phyloP scores from a whole-genome alignment of 306 rosid genomes.

The Adenanthera pavonina region DNA sequence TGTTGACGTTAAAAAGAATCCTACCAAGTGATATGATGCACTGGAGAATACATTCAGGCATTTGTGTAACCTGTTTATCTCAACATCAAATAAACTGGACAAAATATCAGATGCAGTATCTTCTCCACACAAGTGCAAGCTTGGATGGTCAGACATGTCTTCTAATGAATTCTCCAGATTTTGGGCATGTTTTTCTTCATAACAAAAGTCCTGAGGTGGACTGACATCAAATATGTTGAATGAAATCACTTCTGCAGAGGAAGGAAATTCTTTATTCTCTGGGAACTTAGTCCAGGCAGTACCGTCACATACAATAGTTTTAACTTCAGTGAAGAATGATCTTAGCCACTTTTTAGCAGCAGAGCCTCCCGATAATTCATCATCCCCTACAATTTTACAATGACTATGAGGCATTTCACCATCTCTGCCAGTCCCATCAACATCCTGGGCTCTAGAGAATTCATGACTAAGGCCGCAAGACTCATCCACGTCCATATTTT shows the following conservation, averaged over 20 bases:
- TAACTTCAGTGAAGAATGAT: slow-evolving; percentile 70
- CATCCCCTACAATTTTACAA: slow-evolving; percentile 20
- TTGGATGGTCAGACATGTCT: slow-evolving; percentile 40
- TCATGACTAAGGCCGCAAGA: slow-evolving; percentile 46
- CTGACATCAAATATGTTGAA: slow-evolving; percentile 69
- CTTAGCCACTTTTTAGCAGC: slow-evolving; percentile 65
- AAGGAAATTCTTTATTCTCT: slow-evolving; percentile 68
- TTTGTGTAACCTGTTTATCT: slow-evolving; percentile 57
- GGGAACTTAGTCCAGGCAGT: slow-evolving; percentile 69
- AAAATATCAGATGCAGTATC: slow-evolving; percentile 52
- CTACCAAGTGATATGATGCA: slow-evolving; percentile 69
- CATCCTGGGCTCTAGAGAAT: slow-evolving; percentile 41
- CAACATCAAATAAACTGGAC: slow-evolving; percentile 64
- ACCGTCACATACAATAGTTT: slow-evolving; percentile 63
- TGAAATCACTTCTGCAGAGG: slow-evolving; percentile 77
- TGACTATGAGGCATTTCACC: slow-evolving; percentile 39
- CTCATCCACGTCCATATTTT: slow-evolving; percentile 47
- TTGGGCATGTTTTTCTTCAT: slow-evolving; percentile 37
- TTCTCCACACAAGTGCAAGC: slow-evolving; percentile 44
- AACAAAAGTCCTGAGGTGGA: slow-evolving; percentile 52
- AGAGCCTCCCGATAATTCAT: slow-evolving; percentile 43
- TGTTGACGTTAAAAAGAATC: slow-evolving; percentile 63
- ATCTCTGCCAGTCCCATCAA: slow-evolving; percentile 47
- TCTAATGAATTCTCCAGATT: slow-evolving; percentile 46
- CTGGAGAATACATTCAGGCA: slow-evolving; percentile 83